phyloP scores from a whole-genome alignment of 225 moss, liverwort and hornwort species.

The Polytrichum commune region DNA sequence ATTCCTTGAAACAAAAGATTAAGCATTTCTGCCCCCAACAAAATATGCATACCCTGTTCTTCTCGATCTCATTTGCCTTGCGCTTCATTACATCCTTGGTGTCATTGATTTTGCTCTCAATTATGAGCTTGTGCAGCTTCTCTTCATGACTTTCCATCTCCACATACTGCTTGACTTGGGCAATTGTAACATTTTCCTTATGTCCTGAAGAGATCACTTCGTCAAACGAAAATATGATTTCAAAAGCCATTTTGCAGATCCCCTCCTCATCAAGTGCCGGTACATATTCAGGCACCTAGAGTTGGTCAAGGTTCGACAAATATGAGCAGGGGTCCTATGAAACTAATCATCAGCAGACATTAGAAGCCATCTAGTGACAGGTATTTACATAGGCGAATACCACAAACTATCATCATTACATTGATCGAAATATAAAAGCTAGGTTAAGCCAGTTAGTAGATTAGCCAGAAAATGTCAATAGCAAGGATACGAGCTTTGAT shows the following conservation, averaged over 20 bases:
- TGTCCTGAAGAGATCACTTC: slow-evolving; percentile 91
- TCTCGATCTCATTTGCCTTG: slow-evolving; percentile 95
- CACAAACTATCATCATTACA: too few species aligned
- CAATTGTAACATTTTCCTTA: slow-evolving; percentile 91
- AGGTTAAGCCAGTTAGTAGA: too few species aligned
- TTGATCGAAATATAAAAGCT: too few species aligned
- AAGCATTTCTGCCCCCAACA: too few species aligned
- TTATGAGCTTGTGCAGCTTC: slow-evolving; percentile 92
- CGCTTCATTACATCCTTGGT: slow-evolving; percentile 96
- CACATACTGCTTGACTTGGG: slow-evolving; percentile 95
- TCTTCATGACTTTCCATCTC: slow-evolving; percentile 99
- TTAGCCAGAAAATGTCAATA: neutral
- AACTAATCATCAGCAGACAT: too few species aligned
- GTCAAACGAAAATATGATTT: slow-evolving; percentile 93
- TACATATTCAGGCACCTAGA: slow-evolving; percentile 88
- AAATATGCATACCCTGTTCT: slow-evolving; percentile 67
- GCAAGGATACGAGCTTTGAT: slow-evolving; percentile 88
- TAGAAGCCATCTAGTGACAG: too few species aligned
- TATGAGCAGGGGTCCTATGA: neutral
- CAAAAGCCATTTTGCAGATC: slow-evolving; percentile 90
- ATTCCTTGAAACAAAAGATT: too few species aligned
- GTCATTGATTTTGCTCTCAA: slow-evolving; percentile 93
- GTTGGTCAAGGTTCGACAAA: slow-evolving; percentile 31
- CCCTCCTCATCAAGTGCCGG: slow-evolving; percentile 92
- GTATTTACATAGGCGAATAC: too few species aligned